Evolutionary conservation across 2,329 filamentous ascomycete species (phyloP), one percentile per base, ranked within the genome.

Genomic region (Endoconidiophora laricicola): DNA sequence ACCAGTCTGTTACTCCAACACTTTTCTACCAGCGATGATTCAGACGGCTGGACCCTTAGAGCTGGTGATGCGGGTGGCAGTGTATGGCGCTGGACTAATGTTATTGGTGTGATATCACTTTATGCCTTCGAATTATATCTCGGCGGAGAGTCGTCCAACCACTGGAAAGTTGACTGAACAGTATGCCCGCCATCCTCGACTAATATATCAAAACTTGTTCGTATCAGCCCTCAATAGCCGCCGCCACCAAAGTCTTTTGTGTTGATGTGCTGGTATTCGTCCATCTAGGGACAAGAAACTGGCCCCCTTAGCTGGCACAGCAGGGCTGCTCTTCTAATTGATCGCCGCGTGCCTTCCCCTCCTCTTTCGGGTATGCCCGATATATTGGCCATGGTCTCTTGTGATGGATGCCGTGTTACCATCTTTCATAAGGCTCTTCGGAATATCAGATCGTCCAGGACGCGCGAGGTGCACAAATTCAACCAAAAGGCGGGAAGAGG

Each of bases 1-100:
- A 98, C 91, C 2, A 95, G 88, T 64, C 68, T 98, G 46, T 68
- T 98, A 33, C 81, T 96, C 69, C 91, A 96, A 63, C 91, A 98
- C 64, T 96, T 98, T 60, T 84, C 86, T 4, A 81, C 83, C 9
- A 82, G 72, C 48, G 77, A 82, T 55, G 78, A 77, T 2, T 74
- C 76, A 2, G 76, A 75, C 49, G 77, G 88, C 70, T 95, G 88
- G 87, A 88, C 81, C 2, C 79, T 84, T 47, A 81, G 88, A 59
- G 85, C 86, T 14, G 86, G 83, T 4, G 85, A 87, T 58, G 70
- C 79, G 3, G 87, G 86, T 10, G 86, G 87, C 16, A 93, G 91
- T 60, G 74, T 84, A 16, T 94, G 86, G 85, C 76, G 88, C 49
- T 96, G 91, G 91, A 76, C 91, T 57, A 98, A 98, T 58, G 73